phyloP scores from a whole-genome alignment of 352 stramenopile species.

The Aphanomyces euteiches region DNA sequence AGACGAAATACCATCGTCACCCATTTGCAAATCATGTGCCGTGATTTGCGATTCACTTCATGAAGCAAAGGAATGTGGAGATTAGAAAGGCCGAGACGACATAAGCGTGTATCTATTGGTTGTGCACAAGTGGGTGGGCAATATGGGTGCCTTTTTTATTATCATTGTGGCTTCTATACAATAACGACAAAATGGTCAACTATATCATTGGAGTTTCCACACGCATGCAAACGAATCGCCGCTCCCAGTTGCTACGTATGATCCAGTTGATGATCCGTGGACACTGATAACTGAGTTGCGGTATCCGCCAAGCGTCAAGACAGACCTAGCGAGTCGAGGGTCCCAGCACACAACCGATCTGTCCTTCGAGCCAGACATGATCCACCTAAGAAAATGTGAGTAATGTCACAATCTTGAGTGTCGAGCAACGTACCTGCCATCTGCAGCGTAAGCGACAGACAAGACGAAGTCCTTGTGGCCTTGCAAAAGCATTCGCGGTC shows the following conservation, averaged over 20 bases:
- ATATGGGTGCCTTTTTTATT: no score
- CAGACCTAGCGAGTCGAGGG: conserved; percentile 70
- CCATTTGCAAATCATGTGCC: no score
- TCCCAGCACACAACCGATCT: conserved; percentile 85
- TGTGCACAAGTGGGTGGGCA: no score
- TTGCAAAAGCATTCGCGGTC: conserved; percentile 81
- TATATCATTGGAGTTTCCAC: conserved; percentile 62
- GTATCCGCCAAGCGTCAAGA: conserved; percentile 77
- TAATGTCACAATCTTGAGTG: neutral
- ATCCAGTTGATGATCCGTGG: conserved; percentile 68
- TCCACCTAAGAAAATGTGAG: conserved; percentile 46
- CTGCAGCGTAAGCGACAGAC: conserved; percentile 77
- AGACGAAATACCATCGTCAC: no score
- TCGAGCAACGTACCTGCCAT: conserved; percentile 60
- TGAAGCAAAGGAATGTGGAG: no score
- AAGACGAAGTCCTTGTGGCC: conserved; percentile 85
- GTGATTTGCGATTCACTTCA: no score
- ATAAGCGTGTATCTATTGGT: no score
- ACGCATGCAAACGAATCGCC: conserved; percentile 80
- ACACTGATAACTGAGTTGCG: conserved; percentile 87
- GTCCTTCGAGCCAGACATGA: conserved; percentile 85
- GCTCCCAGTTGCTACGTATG: conserved; percentile 81
- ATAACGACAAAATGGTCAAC: no score
- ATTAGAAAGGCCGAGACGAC: no score
- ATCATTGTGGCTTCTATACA: no score